A percentile compares a stretch with the other conserved stretches of the same genome.
phyloP scores from a whole-genome alignment of 208 protist species.

The Acanthamoeba culbertsoni region DNA sequence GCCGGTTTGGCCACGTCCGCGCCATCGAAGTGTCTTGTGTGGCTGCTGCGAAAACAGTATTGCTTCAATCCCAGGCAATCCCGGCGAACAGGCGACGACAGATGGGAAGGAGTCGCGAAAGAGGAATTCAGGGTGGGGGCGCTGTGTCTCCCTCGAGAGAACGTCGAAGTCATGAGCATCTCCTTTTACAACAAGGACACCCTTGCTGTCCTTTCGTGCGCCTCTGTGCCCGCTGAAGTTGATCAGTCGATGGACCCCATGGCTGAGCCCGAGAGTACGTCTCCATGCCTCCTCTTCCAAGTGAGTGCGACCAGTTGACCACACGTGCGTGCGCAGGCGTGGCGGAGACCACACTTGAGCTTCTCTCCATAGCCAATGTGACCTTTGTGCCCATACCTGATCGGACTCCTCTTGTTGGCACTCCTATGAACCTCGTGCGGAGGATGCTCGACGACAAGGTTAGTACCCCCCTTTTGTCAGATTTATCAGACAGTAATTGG shows the following conservation, averaged over 20 bases:
- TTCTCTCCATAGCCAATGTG: not conserved
- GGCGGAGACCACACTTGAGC: not conserved
- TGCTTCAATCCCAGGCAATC: not conserved
- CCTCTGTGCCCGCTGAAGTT: not conserved
- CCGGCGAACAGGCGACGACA: not conserved
- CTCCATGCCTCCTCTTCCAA: not conserved
- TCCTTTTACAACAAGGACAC: slow-evolving; percentile 32
- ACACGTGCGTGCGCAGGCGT: not conserved
- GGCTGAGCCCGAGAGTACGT: not conserved
- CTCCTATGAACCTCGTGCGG: not conserved
- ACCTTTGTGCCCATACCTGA: not conserved
- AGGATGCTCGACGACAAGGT: slow-evolving; percentile 22
- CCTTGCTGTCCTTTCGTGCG: not conserved
- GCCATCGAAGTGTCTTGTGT: not conserved
- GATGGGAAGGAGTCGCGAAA: not conserved
- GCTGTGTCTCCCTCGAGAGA: not conserved
- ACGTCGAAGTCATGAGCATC: not conserved
- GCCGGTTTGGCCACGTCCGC: not conserved
- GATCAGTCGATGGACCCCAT: not conserved
- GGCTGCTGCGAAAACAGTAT: not conserved
- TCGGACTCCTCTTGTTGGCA: not conserved
- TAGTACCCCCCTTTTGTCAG: not conserved
- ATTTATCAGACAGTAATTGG: too few relatives aligned
- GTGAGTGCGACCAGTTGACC: not conserved
- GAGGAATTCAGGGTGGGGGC: not conserved